Base-by-base conservation (phyloP, 2,329 filamentous ascomycete genomes). In the Aureobasidium melanogenum region DNA sequence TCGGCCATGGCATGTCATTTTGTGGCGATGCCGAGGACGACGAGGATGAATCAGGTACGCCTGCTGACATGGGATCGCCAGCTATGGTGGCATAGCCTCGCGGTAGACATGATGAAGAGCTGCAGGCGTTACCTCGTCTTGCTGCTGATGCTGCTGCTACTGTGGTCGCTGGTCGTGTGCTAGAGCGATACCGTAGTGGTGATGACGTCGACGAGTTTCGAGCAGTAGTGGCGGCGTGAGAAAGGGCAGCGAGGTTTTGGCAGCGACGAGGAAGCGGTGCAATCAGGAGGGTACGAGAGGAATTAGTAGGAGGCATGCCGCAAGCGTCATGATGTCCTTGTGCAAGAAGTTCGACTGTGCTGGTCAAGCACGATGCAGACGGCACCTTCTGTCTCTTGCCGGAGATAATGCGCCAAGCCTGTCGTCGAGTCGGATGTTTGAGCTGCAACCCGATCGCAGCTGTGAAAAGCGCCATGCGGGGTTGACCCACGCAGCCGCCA, bases 41-140 rank as follows among this genome's bases (percentile, higher is more conserved):
- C n/a, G 51, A 39, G 65, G 65, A 38, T 3, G 32, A 24, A 30
- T 60, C 46, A 38, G 38, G 14, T 9, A 36, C 41, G 19, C 12
- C 34, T 24, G 55, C 41, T 22, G 44, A 43, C 64, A 63, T 36
- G 22, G 56, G 56, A 48, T 69, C 66, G 32, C 65, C 66, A 1
- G 68, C 66, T 62, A 72, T 65, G 12, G 71, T 73, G 19, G 71
- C 72, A 66, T 74, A 73, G 36, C 57, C 34, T 48, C 52, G 56
- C 19, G 9, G 34, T 28, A 17, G 6, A 2, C 9, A 38, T 54
- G 14, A 3, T 15, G 12, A 4, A 19, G 8, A 19, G 22, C 30
- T 55, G 30, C 39, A 12, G 7, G 6, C 30, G 22, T 38, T 44
- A 6, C 9, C 19, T 6, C 8, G 24, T n/a, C 39, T 19, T 36